phyloP scores from a whole-genome alignment of 306 rosid genomes.

The Gastrolobium villosum region DNA sequence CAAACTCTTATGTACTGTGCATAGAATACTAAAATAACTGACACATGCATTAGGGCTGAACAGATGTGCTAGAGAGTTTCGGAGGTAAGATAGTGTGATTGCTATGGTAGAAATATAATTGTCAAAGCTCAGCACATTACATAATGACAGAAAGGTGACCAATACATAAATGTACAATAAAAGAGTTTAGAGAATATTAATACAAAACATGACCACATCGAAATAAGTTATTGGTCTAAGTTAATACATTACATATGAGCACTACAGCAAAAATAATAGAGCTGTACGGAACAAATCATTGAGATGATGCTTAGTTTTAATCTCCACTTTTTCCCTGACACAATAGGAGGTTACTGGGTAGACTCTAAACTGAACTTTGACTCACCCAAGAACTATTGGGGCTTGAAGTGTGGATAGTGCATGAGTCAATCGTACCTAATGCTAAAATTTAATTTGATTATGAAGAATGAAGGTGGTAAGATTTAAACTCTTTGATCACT shows the following conservation, averaged over 20 bases:
- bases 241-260: not conserved
- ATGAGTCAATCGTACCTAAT: too few relatives aligned
- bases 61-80: slow-evolving; percentile 15
- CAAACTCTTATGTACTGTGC: slow-evolving; percentile 8
- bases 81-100: not conserved
- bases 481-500: too few relatives aligned
- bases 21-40: slow-evolving; percentile 16
- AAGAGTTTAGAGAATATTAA: not conserved
- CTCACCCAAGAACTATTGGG: too few relatives aligned
- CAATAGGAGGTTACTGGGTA: not conserved
- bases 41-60: slow-evolving; percentile 5
- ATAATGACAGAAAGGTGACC: not conserved
- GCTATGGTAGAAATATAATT: not conserved
- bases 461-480: too few relatives aligned
- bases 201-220: not conserved
- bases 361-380: slow-evolving; percentile 8
- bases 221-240: slow-evolving; percentile 1
- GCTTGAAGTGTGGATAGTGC: too few relatives aligned
- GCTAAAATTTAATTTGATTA: too few relatives aligned
- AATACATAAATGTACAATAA: not conserved
- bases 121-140: not conserved
- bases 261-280: not conserved
- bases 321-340: not conserved
- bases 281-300: not conserved
- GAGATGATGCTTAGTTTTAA: not conserved